Evolutionary conservation across 2,329 filamentous ascomycete genomes (phyloP), one percentile per base, ranked within the genome.

Genomic region (Aureobasidium sp.): DNA sequence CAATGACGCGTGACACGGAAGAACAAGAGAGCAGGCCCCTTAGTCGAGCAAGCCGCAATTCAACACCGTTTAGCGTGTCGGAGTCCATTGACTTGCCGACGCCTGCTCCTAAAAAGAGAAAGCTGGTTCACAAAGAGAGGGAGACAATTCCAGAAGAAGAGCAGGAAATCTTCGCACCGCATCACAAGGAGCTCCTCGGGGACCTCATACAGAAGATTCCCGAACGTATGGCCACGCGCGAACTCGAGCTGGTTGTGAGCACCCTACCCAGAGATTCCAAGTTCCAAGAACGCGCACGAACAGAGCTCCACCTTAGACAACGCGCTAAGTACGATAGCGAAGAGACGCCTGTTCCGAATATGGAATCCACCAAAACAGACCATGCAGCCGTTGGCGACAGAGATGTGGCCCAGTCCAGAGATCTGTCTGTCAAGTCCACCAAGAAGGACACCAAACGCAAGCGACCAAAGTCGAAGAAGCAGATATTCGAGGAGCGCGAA

Each of bases 21-120:
- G 92, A 94, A 66, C 85, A 86, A 37, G 92, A 94, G 64, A 96
- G 90, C 65, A 84, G 88, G 45, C 88, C 88, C 53, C 85, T 86
- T 48, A 96, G 90, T 73, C 90, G 88, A 45, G 79, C 82, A 71
- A 84, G 79, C 66, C 77, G 79, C 63, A 77, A 70, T 40, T 79
- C 79, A 17, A 81, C 80, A 35, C 76, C 79, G 2, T 82, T 80
- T 63, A 53, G 60, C 31, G 82, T 81, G 62, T 76, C 80, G 45
- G 78, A 79, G 45, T 77, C 76, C 19, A 72, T 74, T 19, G 75
- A 75, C 63, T 27, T 44, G 24, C 37, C 31, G 11, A 53, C 49
- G 8, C 52, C 61, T 37, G 42, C 24, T 24, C 70, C 71, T 27
- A 80, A 80, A 68, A 74, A 78, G 45, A 73, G 76, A 61, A 79